Percentiles rank a stretch among this genome's conserved stretches.
These are phyloP conservation scores for Suillus subaureus DNA, from an alignment of 768 basidiomycete species.

Conservation along the genomic window DNA sequence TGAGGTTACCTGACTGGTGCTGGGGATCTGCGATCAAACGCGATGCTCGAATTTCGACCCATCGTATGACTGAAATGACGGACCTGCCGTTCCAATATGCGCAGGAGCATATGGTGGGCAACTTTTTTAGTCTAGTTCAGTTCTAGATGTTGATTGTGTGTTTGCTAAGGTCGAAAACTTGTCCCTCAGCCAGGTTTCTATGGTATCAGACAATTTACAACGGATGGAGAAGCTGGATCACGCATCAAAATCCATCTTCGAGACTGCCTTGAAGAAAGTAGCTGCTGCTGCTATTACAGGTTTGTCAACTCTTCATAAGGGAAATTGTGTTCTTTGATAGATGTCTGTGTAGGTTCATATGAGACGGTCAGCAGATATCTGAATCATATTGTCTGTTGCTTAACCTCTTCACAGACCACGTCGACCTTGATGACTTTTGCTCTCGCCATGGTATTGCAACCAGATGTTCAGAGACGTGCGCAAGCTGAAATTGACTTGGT, in stretches of 20 bases:
- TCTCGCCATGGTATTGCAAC: constrained; percentile 12
- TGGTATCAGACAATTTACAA: constrained; percentile 16
- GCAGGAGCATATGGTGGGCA: constrained; percentile 30
- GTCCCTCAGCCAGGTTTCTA: neutral
- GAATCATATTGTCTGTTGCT: neutral
- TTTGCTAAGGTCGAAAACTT: neutral
- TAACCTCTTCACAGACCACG: constrained; percentile 7
- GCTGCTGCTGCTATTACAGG: constrained; percentile 16
- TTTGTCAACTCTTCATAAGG: constrained; percentile 4
- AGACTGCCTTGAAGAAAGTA: constrained; percentile 13
- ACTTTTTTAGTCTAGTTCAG: neutral
- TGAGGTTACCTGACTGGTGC: constrained; percentile 33
- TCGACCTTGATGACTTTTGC: constrained; percentile 13
- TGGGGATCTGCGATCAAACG: constrained; percentile 41
- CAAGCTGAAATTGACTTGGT: constrained; percentile 22
- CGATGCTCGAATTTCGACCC: constrained; percentile 21
- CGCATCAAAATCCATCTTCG: constrained; percentile 1
- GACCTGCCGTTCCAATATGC: constrained; percentile 27
- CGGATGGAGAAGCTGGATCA: constrained; percentile 18
- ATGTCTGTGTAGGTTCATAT: constrained; percentile 17
- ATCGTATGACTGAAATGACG: constrained; percentile 3
- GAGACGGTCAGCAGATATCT: constrained; percentile 18
- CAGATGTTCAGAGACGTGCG: constrained; percentile 18
- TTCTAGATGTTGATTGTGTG: neutral
- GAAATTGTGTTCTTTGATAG: neutral